A percentile compares a stretch with the other conserved stretches of the same genome.
phyloP scores from a whole-genome alignment of 257 asterid genomes.

The Solanum infundibuliforme region DNA sequence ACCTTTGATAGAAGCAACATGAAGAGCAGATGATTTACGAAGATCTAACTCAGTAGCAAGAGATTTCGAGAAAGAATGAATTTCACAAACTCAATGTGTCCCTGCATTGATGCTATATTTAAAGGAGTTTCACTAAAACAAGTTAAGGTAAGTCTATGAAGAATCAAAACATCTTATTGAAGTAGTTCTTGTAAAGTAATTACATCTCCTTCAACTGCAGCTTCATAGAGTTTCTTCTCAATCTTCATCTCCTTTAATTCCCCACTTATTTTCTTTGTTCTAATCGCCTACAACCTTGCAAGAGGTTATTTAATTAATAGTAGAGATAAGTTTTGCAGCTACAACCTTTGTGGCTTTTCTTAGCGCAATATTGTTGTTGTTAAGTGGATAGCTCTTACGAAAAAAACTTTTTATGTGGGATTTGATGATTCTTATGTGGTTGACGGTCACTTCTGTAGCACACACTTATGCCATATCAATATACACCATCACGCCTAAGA shows the following conservation, averaged over 20 bases:
- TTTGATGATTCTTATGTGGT: not conserved
- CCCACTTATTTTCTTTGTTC: not conserved
- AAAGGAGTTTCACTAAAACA: constrained; percentile 20
- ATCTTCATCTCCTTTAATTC: not conserved
- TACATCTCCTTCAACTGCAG: constrained; percentile 17
- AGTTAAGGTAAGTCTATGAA: constrained; percentile 11
- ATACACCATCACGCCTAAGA: too few relatives aligned
- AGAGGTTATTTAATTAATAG: not conserved
- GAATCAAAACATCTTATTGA: constrained; percentile 13
- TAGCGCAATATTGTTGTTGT: too few relatives aligned
- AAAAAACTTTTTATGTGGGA: constrained; percentile 6
- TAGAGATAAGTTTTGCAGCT: not conserved
- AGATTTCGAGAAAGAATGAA: constrained; percentile 13
- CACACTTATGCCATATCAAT: too few relatives aligned
- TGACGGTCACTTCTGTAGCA: too few relatives aligned
- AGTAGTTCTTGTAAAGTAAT: constrained; percentile 5
- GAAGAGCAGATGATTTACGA: constrained; percentile 15
- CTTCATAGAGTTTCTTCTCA: constrained; percentile 11
- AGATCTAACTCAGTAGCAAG: constrained; percentile 18
- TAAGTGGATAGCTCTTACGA: too few relatives aligned
- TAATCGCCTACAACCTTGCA: not conserved
- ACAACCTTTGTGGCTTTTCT: too few relatives aligned
- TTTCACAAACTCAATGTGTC: constrained; percentile 4
- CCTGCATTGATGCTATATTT: constrained; percentile 25
- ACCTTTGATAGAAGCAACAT: constrained; percentile 19